Evolutionary conservation across 2,329 filamentous ascomycete species (phyloP).

Genomic region (Chaetomium olivaceum): DNA sequence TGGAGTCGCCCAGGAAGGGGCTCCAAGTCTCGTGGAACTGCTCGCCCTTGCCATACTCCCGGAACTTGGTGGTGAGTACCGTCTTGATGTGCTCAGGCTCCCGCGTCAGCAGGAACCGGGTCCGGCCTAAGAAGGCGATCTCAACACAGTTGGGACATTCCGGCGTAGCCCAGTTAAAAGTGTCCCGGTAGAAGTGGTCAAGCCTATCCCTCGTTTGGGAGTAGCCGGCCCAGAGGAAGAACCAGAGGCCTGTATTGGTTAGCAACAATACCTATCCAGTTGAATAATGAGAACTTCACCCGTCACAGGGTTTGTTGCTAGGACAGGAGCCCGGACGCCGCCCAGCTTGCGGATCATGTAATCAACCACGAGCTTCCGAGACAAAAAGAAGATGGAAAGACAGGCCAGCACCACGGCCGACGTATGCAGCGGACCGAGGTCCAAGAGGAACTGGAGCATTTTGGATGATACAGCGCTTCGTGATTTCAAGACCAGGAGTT

Average conservation of each 20-base stretch:
- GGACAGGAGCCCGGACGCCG: slow-evolving; percentile 38
- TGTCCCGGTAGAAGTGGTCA: slow-evolving; percentile 37
- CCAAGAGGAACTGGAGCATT: slow-evolving; percentile 22
- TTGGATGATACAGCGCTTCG: background rate
- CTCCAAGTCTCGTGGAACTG: slow-evolving; percentile 46
- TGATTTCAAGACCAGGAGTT: background rate
- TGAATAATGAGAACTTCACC: slow-evolving; percentile 30
- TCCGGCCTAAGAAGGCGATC: slow-evolving; percentile 37
- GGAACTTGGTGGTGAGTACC: slow-evolving; percentile 57
- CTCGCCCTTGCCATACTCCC: slow-evolving; percentile 52
- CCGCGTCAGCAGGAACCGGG: slow-evolving; percentile 48
- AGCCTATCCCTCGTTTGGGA: slow-evolving; percentile 39
- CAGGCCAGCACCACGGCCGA: slow-evolving; percentile 17
- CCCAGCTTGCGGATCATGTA: slow-evolving; percentile 38
- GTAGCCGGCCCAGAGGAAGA: slow-evolving; percentile 35
- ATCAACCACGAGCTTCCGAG: slow-evolving; percentile 32
- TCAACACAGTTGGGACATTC: slow-evolving; percentile 42
- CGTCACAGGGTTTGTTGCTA: slow-evolving; percentile 40
- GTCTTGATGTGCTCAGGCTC: slow-evolving; percentile 61
- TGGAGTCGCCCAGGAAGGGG: slow-evolving; percentile 56
- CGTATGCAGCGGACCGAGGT: slow-evolving; percentile 8
- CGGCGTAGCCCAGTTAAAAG: slow-evolving; percentile 36
- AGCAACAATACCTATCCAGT: background rate
- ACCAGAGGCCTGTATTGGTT: slow-evolving; percentile 23
- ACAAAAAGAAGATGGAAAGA: slow-evolving; percentile 28